Evolutionary conservation across 495 filamentous ascomycete species (phyloP), one percentile per base, ranked within the genome.

Genomic region (Penicillium steckii): DNA sequence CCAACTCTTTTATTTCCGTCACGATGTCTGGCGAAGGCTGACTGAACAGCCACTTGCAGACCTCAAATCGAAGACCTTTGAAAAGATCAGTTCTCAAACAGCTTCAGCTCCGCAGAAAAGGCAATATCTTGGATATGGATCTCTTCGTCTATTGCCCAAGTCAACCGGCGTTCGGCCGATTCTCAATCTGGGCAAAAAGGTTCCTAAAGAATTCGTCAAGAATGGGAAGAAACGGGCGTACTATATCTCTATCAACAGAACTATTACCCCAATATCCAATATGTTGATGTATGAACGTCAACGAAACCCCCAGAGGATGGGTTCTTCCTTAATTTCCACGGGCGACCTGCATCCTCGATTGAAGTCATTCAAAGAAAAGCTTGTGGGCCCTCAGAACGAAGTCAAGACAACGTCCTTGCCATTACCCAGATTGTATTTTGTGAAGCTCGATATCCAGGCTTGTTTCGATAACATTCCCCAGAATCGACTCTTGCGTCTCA

Each of bases 381-480:
- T 41, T 41, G 8, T 12, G 8, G 4, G 19, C 18, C 38, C 32
- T 3, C 32, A 13, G n/a, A 13, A n/a, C 21, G 23, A 22, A n/a
- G n/a, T n/a, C 38, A 21, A 13, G 8, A 4, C 38, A 13, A 38
- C 17, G 4, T 7, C 19, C 21, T 41, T 58, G 9, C 59, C 19
- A 9, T 41, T 58, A 8, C 59, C 62, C 8, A 66, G 61, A 13
- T 61, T 91, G 8, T 96, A 87, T 64, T 96, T 97, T 59, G 91
- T 86, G 33, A 98, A 97, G 66, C 73, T 96, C 12, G 94, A 98
- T 66, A 90, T 97, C 23, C 78, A 90, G 65, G 82, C 90, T 8
- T 96, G 94, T 47, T 98, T 96, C 65, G 94, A 98, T 64, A 96
- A 89, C 0, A 96, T 98, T 41, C 94, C 94, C 0, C 95, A 97